Percentiles rank a stretch among this genome's conserved stretches.
Evolutionary conservation across 2,329 filamentous ascomycete genomes (phyloP).

Genomic region (Aspergillus ruber): DNA sequence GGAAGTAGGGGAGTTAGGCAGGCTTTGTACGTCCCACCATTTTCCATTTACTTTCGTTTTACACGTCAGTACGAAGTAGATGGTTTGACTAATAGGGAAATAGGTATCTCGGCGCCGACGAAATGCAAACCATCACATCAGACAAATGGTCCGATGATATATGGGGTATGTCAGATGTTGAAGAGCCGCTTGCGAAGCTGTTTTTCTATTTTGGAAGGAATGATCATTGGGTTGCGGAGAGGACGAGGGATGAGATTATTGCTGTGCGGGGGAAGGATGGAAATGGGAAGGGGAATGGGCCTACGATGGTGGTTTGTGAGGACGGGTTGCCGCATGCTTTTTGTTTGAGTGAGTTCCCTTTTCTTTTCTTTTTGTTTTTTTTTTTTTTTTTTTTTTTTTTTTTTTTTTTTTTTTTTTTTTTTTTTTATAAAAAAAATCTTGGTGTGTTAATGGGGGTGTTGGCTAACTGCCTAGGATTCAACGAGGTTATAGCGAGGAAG

Average conservation of each 20-base stretch:
- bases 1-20: slow-evolving; percentile 48
- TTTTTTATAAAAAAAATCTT: no score
- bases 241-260: slow-evolving; percentile 52
- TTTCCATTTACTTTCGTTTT: neutral
- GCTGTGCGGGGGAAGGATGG: slow-evolving; percentile 30
- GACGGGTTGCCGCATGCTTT: slow-evolving; percentile 54
- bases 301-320: slow-evolving; percentile 51
- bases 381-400: no score
- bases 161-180: slow-evolving; percentile 45
- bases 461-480: slow-evolving; percentile 25
- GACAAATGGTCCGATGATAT: slow-evolving; percentile 55
- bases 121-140: slow-evolving; percentile 50
- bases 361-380: no score
- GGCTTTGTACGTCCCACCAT: slow-evolving; percentile 40
- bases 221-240: slow-evolving; percentile 58
- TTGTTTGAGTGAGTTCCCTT: slow-evolving; percentile 44
- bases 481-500: slow-evolving; percentile 46
- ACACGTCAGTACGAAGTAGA: neutral
- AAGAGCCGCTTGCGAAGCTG: slow-evolving; percentile 38
- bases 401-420: no score
- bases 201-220: slow-evolving; percentile 54
- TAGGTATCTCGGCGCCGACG: slow-evolving; percentile 51
- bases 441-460: neutral
- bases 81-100: neutral
- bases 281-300: slow-evolving; percentile 26